Percentiles rank a stretch among this genome's conserved stretches.
phyloP scores from a whole-genome alignment of 805 yeast genomes.

The Wickerhamomyces rabaulensis region DNA sequence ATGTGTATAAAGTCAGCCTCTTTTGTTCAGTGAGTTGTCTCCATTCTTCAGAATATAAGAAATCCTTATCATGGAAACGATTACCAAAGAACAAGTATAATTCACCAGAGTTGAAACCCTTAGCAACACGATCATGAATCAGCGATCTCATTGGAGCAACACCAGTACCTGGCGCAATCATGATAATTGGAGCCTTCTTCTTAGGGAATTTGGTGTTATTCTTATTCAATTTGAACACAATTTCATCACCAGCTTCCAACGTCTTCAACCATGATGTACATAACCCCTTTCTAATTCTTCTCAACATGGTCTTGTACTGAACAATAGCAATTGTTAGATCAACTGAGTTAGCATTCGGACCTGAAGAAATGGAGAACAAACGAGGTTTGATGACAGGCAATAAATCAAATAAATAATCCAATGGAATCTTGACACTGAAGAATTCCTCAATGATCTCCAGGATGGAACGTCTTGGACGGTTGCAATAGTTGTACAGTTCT shows the following conservation, averaged over 20 bases:
- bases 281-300: slow-evolving; percentile 71
- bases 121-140: slow-evolving; percentile 36
- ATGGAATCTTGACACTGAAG: slow-evolving; percentile 67
- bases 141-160: slow-evolving; percentile 86
- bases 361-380: slow-evolving; percentile 78
- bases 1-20: slow-evolving; percentile 35
- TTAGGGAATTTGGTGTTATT: slow-evolving; percentile 37
- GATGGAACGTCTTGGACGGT: slow-evolving; percentile 84
- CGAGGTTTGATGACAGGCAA: slow-evolving; percentile 80
- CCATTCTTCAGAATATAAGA: slow-evolving; percentile 56
- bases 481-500: slow-evolving; percentile 86
- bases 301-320: slow-evolving; percentile 75
- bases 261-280: slow-evolving; percentile 72
- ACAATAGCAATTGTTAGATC: slow-evolving; percentile 83
- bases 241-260: slow-evolving; percentile 40
- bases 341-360: slow-evolving; percentile 34
- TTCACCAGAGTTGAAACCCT: slow-evolving; percentile 20
- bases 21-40: slow-evolving; percentile 27
- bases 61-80: slow-evolving; percentile 62
- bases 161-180: slow-evolving; percentile 95
- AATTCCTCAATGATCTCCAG: slow-evolving; percentile 83
- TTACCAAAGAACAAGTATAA: slow-evolving; percentile 71
- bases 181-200: slow-evolving; percentile 45
- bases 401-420: slow-evolving; percentile 68
- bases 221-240: slow-evolving; percentile 47